Conservation (phyloP, 495 filamentous ascomycete genomes). For the Staphylotrichum longicolle region DNA sequence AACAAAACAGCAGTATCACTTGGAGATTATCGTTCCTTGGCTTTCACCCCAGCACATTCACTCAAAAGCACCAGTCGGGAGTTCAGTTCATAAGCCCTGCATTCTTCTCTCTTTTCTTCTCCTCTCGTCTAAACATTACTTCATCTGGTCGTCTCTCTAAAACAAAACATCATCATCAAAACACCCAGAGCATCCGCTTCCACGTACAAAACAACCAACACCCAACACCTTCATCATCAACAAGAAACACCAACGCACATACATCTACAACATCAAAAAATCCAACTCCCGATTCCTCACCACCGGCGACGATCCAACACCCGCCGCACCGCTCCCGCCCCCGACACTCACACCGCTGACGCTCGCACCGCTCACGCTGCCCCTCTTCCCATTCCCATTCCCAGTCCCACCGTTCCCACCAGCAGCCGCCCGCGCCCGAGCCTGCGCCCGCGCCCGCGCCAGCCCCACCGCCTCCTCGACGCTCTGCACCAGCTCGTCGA, state of each 20-base stretch:
- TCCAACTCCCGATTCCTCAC: slow-evolving; percentile 14
- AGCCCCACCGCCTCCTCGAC: slow-evolving; percentile 25
- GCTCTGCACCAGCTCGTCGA: slow-evolving; percentile 25
- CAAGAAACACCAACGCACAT: no score
- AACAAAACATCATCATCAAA: no score
- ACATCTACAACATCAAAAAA: slow-evolving; percentile 9
- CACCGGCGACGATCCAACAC: not conserved
- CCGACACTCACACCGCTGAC: not conserved
- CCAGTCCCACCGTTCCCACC: not conserved
- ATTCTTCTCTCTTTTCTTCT: no score
- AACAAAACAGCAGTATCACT: no score
- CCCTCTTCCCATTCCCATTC: not conserved
- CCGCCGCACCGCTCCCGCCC: not conserved
- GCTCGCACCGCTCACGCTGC: no score
- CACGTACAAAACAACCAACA: not conserved
- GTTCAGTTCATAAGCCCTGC: no score
- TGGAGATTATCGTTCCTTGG: no score
- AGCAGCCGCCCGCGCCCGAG: slow-evolving; percentile 14
- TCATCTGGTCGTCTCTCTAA: no score
- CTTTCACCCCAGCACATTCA: no score
- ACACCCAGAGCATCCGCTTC: no score
- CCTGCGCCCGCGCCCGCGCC: slow-evolving; percentile 19
- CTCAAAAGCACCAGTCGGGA: no score
- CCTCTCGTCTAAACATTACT: no score
- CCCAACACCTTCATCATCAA: not conserved